Percentiles rank a stretch among this genome's conserved stretches.
These are phyloP conservation scores for Malassezia brasiliensis DNA, from an alignment of 1,284 basidiomycete genomes.

Conservation along the genomic window DNA sequence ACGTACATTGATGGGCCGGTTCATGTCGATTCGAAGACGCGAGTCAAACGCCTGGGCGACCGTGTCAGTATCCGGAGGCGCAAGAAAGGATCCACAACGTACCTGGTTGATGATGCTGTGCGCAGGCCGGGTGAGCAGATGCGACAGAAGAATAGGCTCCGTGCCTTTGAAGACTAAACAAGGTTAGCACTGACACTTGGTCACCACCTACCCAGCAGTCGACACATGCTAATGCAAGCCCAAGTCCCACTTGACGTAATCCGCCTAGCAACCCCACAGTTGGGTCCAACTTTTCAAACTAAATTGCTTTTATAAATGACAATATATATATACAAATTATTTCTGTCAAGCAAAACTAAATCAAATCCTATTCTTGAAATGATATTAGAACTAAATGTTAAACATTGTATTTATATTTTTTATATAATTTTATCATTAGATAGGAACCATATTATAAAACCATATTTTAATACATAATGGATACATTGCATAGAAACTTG, in stretches of 20 bases:
- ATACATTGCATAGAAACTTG: too few relatives aligned
- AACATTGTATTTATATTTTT: too few relatives aligned
- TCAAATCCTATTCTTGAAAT: too few relatives aligned
- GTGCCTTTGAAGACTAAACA: conserved; percentile 38
- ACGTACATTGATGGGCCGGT: conserved; percentile 34
- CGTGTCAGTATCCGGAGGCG: background rate
- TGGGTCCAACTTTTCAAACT: too few relatives aligned
- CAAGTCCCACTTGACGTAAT: too few relatives aligned
- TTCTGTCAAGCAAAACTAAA: background rate
- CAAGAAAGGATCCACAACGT: background rate
- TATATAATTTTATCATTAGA: too few relatives aligned
- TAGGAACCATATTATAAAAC: too few relatives aligned
- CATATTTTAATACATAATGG: too few relatives aligned
- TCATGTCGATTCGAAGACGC: conserved; percentile 49
- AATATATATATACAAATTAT: background rate
- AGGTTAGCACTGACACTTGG: conserved; percentile 5
- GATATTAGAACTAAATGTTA: too few relatives aligned
- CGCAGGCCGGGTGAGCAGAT: conserved; percentile 78
- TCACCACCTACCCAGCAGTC: conserved; percentile 23
- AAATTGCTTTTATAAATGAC: background rate
- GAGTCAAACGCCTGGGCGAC: conserved; percentile 31
- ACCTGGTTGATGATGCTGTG: conserved; percentile 64
- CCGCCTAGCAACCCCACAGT: too few relatives aligned
- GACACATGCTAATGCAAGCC: conserved; percentile 16
- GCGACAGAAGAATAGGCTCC: conserved; percentile 28